Evolutionary conservation across 176 grass and related monocot genomes (phyloP), one percentile per base, ranked within the genome.

Genomic region (Echinochloa phyllopogon): DNA sequence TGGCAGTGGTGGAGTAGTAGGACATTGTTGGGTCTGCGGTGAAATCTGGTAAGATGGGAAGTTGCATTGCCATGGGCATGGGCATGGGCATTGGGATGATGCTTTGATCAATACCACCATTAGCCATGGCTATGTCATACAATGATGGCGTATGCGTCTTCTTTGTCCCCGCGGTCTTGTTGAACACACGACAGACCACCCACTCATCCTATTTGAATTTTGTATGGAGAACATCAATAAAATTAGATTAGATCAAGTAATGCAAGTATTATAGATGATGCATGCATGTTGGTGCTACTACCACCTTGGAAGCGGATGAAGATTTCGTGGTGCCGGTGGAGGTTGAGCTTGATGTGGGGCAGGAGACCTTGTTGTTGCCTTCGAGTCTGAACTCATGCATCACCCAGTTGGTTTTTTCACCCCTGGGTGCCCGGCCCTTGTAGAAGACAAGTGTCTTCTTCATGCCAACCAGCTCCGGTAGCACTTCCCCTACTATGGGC

Each of bases 391-490:
- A 93, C 77, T 93, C 91, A 1, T 93, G 91, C 87, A 93, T 93
- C 25, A 93, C 72, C 91, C 91, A 93, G 10, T 87, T 87, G 14
- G 81, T 93, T 65, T 93, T 93, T 23, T 81, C 57, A 1, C 91
- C 91, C 43, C 20, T 85, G 10, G 87, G 87, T 11, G 91, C 87
- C 29, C 91, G 78, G 0, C 91, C 87, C 52, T 72, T 84, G 80
- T 92, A 92, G 84, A 92, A 92, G 3, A 92, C 86, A 3, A 92
- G 74, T 0, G 86, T 92, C 79, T 92, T 92, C 79, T 89, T 92
- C 90, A 89, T 92, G 24, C 90, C 90, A 2, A 89, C 25, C 4
- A 93, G 72, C 10, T 53, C 1, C 0, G 50, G 20, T 2, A 9
- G 42, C 8, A 1, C 10, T 63, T 11, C 60, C 3, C 5, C 13